Evolutionary conservation across 169 alveolate species (phyloP).

Genomic region (Plasmodium knowlesi): DNA sequence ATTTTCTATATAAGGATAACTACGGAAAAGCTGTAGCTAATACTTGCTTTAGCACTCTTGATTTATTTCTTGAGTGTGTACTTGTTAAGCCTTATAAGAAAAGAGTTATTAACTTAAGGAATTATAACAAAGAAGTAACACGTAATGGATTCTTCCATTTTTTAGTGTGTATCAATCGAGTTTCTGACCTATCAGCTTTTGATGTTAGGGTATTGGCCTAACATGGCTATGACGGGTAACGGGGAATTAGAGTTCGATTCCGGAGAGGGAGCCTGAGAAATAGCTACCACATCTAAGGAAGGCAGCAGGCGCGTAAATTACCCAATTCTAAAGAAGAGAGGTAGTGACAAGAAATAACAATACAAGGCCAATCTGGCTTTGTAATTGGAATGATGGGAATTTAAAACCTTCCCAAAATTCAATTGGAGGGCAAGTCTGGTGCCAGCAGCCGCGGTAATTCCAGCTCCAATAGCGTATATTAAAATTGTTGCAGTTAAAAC

Average conservation of each 20-base stretch:
- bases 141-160: conserved; percentile 60
- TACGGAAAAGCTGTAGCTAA: conserved; percentile 78
- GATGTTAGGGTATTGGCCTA: conserved; percentile 93
- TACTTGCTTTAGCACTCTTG: conserved; percentile 43
- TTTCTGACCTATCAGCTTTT: conserved; percentile 82
- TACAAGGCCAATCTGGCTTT: conserved; percentile 84
- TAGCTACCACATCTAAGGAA: conserved; percentile 94
- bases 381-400: conserved; percentile 93
- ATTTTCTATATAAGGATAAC: conserved; percentile 70
- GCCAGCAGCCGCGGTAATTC: conserved; percentile 96
- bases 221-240: conserved; percentile 95
- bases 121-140: conserved; percentile 74
- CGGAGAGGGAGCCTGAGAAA: conserved; percentile 97
- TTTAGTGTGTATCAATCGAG: conserved; percentile 64
- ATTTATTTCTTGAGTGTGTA: background rate
- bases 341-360: conserved; percentile 95
- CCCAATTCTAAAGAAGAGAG: conserved; percentile 96
- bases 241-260: conserved; percentile 96
- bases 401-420: conserved; percentile 82
- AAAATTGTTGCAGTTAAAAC: conserved; percentile 92
- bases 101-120: conserved; percentile 56
- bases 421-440: conserved; percentile 96
- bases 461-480: conserved; percentile 95
- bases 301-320: conserved; percentile 97
- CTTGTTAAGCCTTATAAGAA: conserved; percentile 41